Evolutionary conservation across 495 filamentous ascomycete genomes (phyloP).

Genomic region (Aspergillus baeticus): DNA sequence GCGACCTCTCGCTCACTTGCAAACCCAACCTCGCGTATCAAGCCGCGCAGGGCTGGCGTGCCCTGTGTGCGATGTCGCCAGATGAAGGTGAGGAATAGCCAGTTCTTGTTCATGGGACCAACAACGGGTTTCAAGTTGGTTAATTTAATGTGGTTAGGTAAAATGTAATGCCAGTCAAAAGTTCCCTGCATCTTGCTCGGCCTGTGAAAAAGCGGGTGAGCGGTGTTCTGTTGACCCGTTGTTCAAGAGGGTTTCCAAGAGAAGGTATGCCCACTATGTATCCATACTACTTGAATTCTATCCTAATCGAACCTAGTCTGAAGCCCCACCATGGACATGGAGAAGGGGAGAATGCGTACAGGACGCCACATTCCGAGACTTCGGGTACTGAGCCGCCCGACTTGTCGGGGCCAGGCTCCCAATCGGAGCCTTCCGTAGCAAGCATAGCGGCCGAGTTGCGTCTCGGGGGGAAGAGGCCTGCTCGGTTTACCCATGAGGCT

Average conservation of each 20-base stretch:
- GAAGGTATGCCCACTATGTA: not conserved
- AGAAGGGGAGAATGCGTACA: not conserved
- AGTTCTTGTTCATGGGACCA: not conserved
- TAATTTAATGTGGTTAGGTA: not conserved
- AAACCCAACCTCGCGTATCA: not conserved
- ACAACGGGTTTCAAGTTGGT: too few relatives aligned
- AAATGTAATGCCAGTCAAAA: constrained; percentile 6
- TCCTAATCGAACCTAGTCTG: not conserved
- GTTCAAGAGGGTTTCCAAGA: constrained; percentile 9
- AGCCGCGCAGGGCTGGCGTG: constrained; percentile 5
- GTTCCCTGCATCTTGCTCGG: not conserved
- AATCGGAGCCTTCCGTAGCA: not conserved
- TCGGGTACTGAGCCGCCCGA: not conserved
- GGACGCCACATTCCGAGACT: not conserved
- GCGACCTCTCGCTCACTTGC: not conserved
- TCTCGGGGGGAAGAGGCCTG: not conserved
- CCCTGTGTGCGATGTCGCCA: constrained; percentile 6
- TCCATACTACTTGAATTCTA: not conserved
- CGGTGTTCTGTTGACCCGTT: constrained; percentile 9
- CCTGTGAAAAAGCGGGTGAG: constrained; percentile 4
- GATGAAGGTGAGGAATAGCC: not conserved
- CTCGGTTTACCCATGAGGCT: constrained; percentile 2
- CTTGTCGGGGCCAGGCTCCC: not conserved
- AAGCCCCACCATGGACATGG: not conserved
- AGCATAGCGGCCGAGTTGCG: not conserved